These are phyloP conservation scores for Yamadazyma nakazawae DNA, from an alignment of 805 yeast species.

Conservation along the genomic window DNA sequence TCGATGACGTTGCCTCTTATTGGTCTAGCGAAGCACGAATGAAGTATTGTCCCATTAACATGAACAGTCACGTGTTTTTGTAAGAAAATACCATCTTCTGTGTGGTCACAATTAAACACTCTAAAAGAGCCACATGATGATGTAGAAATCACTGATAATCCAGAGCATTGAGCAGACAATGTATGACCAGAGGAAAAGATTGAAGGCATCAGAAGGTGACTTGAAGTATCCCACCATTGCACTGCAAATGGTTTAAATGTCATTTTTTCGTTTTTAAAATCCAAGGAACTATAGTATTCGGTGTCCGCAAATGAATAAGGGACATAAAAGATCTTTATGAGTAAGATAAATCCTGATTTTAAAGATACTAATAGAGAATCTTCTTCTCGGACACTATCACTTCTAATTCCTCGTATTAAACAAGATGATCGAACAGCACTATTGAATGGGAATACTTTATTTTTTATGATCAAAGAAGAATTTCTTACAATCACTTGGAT, in stretches of 20 bases:
- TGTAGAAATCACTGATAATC: conserved; percentile 37
- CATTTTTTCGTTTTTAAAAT: conserved; percentile 14
- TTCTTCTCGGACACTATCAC: conserved; percentile 20
- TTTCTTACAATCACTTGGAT: conserved; percentile 29
- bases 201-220: conserved; percentile 11
- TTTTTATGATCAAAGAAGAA: conserved; percentile 31
- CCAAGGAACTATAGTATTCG: conserved; percentile 13
- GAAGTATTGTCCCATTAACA: conserved; percentile 40
- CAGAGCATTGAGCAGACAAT: conserved; percentile 35
- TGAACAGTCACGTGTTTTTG: conserved; percentile 37
- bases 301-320: conserved; percentile 29
- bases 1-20: conserved; percentile 19
- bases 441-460: conserved; percentile 27
- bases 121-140: conserved; percentile 36
- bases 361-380: conserved; percentile 41
- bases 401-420: conserved; percentile 21
- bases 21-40: conserved; percentile 42
- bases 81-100: conserved; percentile 37
- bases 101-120: conserved; percentile 33
- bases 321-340: conserved; percentile 37
- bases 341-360: conserved; percentile 37
- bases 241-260: conserved; percentile 43
- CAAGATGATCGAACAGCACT: conserved; percentile 32
- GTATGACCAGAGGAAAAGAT: conserved; percentile 24
- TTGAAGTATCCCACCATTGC: conserved; percentile 46